Evolutionary conservation across 495 filamentous ascomycete species (phyloP).

Genomic region (Xylaria telfairii): DNA sequence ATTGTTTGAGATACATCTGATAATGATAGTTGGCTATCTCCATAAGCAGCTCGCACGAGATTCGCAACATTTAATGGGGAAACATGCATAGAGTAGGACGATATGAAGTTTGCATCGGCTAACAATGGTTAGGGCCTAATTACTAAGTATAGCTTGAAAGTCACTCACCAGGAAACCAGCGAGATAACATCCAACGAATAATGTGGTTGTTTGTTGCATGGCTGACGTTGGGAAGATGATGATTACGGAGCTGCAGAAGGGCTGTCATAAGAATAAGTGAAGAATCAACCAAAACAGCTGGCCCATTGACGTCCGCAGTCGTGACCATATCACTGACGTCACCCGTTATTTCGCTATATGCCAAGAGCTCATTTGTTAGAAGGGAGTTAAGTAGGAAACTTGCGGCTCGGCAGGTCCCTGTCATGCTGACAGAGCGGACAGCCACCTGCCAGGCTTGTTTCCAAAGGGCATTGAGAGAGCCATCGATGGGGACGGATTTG

Average conservation of each 20-base stretch:
- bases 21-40: slow-evolving; percentile 35
- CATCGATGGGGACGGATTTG: slow-evolving; percentile 32
- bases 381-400: slow-evolving; percentile 76
- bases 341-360: slow-evolving; percentile 66
- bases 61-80: slow-evolving; percentile 50
- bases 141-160: neutral
- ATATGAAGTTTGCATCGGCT: slow-evolving; percentile 50
- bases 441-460: slow-evolving; percentile 76
- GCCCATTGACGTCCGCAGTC: slow-evolving; percentile 80
- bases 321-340: slow-evolving; percentile 71
- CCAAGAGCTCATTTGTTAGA: slow-evolving; percentile 65
- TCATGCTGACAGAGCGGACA: slow-evolving; percentile 70
- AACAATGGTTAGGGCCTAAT: slow-evolving; percentile 16
- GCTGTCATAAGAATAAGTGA: slow-evolving; percentile 75
- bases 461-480: slow-evolving; percentile 58
- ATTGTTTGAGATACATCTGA: slow-evolving; percentile 38
- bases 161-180: slow-evolving; percentile 75
- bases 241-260: slow-evolving; percentile 62
- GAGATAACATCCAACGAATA: slow-evolving; percentile 78
- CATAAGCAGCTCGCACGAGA: slow-evolving; percentile 54
- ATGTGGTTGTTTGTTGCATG: slow-evolving; percentile 70
- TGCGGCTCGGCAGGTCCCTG: slow-evolving; percentile 76
- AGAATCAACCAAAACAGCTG: slow-evolving; percentile 78
- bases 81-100: slow-evolving; percentile 48
- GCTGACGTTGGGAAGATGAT: slow-evolving; percentile 68